Conservation (phyloP, 139 green algal genomes). For the Picocystis salinarum region DNA sequence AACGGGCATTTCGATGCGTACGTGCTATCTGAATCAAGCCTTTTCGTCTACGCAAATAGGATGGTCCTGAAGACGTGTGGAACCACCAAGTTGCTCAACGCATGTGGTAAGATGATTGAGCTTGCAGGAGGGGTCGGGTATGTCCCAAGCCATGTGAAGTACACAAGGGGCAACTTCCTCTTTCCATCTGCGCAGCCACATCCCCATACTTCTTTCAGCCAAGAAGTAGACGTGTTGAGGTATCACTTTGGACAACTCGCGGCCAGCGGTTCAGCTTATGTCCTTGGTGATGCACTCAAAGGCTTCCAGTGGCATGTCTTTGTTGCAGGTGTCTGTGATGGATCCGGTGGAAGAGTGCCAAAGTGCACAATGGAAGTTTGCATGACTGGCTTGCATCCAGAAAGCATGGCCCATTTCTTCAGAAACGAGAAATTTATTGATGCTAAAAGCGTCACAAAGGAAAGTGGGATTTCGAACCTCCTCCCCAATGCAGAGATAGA, state of each 20-base stretch:
- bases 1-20: slow-evolving; percentile 82
- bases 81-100: slow-evolving; percentile 73
- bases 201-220: slow-evolving; percentile 25
- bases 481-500: slow-evolving; percentile 65
- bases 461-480: slow-evolving; percentile 42
- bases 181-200: slow-evolving; percentile 35
- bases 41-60: slow-evolving; percentile 86
- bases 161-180: slow-evolving; percentile 78
- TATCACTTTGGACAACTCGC: slow-evolving; percentile 46
- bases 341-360: slow-evolving; percentile 6
- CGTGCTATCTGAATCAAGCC: slow-evolving; percentile 80
- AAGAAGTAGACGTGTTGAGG: slow-evolving; percentile 54
- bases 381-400: slow-evolving; percentile 70
- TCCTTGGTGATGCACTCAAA: slow-evolving; percentile 58
- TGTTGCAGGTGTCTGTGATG: slow-evolving; percentile 26
- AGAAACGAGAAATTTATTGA: slow-evolving; percentile 37
- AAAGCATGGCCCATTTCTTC: slow-evolving; percentile 47
- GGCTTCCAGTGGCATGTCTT: slow-evolving; percentile 91
- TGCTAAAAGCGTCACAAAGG: slow-evolving; percentile 24
- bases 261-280: slow-evolving; percentile 37
- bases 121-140: slow-evolving; percentile 37
- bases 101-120: slow-evolving; percentile 54
- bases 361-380: slow-evolving; percentile 81
- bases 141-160: slow-evolving; percentile 45
- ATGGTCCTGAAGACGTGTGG: slow-evolving; percentile 97